Evolutionary conservation across 1,139 yeast genomes (phyloP), one percentile per base, ranked within the genome.

Genomic region (Candida sojae): DNA sequence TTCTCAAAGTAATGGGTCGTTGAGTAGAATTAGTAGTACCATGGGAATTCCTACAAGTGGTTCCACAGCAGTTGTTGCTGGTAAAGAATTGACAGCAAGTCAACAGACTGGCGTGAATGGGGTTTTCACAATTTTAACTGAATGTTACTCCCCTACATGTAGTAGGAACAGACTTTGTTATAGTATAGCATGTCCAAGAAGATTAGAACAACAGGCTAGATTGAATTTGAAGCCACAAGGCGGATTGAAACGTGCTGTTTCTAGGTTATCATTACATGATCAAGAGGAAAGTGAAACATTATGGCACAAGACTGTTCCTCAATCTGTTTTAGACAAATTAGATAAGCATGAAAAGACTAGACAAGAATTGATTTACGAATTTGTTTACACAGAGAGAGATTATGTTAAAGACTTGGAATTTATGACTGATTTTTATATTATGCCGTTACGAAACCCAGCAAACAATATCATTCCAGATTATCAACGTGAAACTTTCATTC

Each of bases 141-240:
- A 92, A 60, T 93, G 99, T 68, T 93, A 93, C 62, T 91, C 97
- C 0, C 96, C 99, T 33, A 93, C 99, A 0, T 93, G 99, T 70
- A 86, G 96, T 4, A 75, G 96, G 48, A 96, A 90, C 61, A 77
- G 82, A 34, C 73, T 93, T 40, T 93, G 99, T 68, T 93, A 93
- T 67, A 88, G 96, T 47, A 92, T 93, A 57, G 96, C 97, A n/a
- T 93, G 99, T 70, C 99, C 99, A 9, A 80, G 97, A 57, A 80
- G 99, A 56, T 73, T 93, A 44, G 99, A 93, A 67, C 99, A 93
- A 65, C 98, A 93, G 63, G 97, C 97, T 2, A 77, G 98, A 49
- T 77, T 90, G 51, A 90, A 91, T 59, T 77, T 89, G 82, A 89
- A 90, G 64, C 91, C 96, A 6, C 88, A 88, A 59, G 93, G 96